Evolutionary conservation across 2,329 filamentous ascomycete species (phyloP), one percentile per base, ranked within the genome.

Genomic region (Dothiorella sarmentorum): DNA sequence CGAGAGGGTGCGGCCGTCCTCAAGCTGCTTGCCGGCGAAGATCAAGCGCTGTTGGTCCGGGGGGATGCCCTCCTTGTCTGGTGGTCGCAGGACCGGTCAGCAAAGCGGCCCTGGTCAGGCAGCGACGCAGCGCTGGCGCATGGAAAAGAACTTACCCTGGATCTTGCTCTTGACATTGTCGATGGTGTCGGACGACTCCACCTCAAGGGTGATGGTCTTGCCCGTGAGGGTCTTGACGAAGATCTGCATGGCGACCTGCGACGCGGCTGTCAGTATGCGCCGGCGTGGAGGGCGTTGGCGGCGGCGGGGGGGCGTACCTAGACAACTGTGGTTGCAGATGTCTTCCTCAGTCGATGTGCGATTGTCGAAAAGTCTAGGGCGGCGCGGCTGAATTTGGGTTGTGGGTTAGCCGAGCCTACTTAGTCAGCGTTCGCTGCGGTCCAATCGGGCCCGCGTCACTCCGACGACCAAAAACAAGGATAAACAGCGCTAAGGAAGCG

Each of bases 181-280:
- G 82, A 99, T 97, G 76, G 93, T 97, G 82, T 99, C 94, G 76
- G 88, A 93, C 73, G 91, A 96, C 88, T 97, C 94, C 82, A 97
- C 94, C 91, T 99, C 94, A 74, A 99, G 92, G 89, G 94, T 97
- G 89, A 97, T 97, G 78, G 94, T 97, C 89, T 97, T 97, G 77
- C 94, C 94, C 90, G 94, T 97, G 73, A 97, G 71, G 79, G 81
- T 83, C 75, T 83, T 83, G 69, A 84, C 81, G 78, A 84, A 76
- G 65, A 76, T 76, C 73, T 76, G 74, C 73, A 75, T 75, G 69
- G 69, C 70, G 73, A 69, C 71, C 72, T 75, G 53, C 29, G 29
- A 24, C 9, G 44, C 17, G 37, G 13, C 3, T n/a, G 57, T 59
- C 42, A 59, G 56, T 42, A 59, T 33, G 24, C 35, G 35, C 37